Percentiles rank a stretch among this genome's conserved stretches.
Evolutionary conservation across 192 early-diverging fungal genomes (phyloP).

Genomic region (Coemansia aciculifera): DNA sequence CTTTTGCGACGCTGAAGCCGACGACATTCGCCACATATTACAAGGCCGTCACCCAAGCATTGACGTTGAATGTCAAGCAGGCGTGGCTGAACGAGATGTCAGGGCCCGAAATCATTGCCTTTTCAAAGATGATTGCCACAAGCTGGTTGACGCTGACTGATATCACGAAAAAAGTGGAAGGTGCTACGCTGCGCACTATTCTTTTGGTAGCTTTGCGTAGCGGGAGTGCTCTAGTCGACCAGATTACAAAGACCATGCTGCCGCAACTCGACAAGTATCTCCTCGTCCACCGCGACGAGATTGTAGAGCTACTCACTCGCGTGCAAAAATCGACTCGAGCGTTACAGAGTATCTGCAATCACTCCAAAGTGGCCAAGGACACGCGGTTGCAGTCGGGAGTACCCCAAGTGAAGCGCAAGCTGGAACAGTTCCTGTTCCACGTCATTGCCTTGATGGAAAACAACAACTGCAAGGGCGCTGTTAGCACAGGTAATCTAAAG

Average conservation of each 20-base stretch:
- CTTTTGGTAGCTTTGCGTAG: constrained; percentile 28
- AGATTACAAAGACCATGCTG: constrained; percentile 32
- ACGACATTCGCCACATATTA: constrained; percentile 44
- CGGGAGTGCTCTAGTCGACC: constrained; percentile 32
- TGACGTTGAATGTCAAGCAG: constrained; percentile 20
- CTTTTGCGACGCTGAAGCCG: constrained; percentile 11
- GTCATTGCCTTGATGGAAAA: constrained; percentile 72
- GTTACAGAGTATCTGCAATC: constrained; percentile 69
- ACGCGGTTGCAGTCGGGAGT: constrained; percentile 62
- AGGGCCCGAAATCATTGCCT: constrained; percentile 24
- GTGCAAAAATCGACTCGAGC: constrained; percentile 54
- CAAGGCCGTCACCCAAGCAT: constrained; percentile 23
- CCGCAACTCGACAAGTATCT: constrained; percentile 39
- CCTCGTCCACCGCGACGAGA: constrained; percentile 22
- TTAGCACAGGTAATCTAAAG: constrained; percentile 63
- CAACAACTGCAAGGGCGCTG: constrained; percentile 60
- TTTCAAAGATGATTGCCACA: constrained; percentile 17
- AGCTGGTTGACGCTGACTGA: constrained; percentile 38
- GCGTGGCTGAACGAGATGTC: constrained; percentile 12
- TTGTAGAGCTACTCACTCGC: constrained; percentile 24
- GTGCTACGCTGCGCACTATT: constrained; percentile 16
- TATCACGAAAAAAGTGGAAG: constrained; percentile 27
- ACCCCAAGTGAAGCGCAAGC: constrained; percentile 65
- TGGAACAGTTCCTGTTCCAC: constrained; percentile 74
- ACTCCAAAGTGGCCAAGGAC: constrained; percentile 73